Conservation (phyloP, 2,329 filamentous ascomycete genomes). For the Helminthosporium solani region DNA sequence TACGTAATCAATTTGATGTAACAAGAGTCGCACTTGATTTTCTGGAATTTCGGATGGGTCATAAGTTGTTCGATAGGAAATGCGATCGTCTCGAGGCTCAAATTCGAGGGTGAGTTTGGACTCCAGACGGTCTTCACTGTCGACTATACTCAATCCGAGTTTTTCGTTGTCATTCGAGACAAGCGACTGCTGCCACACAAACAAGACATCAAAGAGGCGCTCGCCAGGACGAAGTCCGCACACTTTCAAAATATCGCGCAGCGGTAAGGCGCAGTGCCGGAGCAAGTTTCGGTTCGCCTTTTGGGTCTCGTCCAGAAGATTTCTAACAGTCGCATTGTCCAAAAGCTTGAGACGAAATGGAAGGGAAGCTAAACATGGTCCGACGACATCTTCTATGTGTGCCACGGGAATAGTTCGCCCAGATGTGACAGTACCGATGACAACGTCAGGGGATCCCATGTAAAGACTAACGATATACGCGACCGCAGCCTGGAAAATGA, state of each 20-base stretch:
- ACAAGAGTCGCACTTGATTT: constrained; percentile 57
- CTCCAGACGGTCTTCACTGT: constrained; percentile 71
- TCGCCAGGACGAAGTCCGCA: constrained; percentile 57
- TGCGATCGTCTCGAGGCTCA: constrained; percentile 57
- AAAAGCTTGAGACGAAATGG: constrained; percentile 67
- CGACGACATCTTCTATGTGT: constrained; percentile 71
- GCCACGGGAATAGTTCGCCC: constrained; percentile 72
- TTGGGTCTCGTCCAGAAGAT: constrained; percentile 66
- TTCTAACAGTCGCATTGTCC: constrained; percentile 53
- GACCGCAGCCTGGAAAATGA: constrained; percentile 73
- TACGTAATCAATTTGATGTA: constrained; percentile 62
- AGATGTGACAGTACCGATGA: constrained; percentile 78
- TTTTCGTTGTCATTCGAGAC: constrained; percentile 26
- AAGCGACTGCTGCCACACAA: constrained; percentile 81
- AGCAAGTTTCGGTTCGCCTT: constrained; percentile 65
- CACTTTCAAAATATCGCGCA: constrained; percentile 68
- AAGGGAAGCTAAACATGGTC: constrained; percentile 75
- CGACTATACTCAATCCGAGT: constrained; percentile 54
- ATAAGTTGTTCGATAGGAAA: constrained; percentile 58
- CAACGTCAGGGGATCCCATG: constrained; percentile 63
- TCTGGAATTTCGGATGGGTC: constrained; percentile 56
- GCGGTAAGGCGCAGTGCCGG: constrained; percentile 61
- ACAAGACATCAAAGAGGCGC: constrained; percentile 71
- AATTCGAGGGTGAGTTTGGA: constrained; percentile 75
- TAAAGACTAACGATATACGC: constrained; percentile 66